phyloP scores from a whole-genome alignment of 345 rosid species.

The Acer yangbiense region DNA sequence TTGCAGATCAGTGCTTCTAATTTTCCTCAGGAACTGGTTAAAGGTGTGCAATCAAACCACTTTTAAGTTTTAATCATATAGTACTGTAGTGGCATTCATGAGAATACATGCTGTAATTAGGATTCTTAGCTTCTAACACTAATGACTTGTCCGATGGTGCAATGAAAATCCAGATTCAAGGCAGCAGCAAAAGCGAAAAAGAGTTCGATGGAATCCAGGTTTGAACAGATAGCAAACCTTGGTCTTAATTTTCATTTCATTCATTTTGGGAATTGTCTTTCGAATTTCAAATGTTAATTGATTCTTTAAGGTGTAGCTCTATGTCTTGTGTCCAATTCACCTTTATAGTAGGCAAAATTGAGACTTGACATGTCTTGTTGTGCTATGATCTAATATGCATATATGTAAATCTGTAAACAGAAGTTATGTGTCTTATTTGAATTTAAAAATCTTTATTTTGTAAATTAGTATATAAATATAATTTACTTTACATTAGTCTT shows the following conservation, averaged over 20 bases:
- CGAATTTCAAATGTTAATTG: background rate
- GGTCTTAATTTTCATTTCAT: background rate
- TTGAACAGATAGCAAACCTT: slow-evolving; percentile 14
- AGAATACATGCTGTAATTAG: background rate
- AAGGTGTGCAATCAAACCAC: slow-evolving; percentile 36
- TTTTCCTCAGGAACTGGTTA: slow-evolving; percentile 56
- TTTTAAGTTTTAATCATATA: slow-evolving; percentile 11
- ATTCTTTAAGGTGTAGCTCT: background rate
- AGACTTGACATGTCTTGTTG: background rate
- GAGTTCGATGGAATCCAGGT: slow-evolving; percentile 55
- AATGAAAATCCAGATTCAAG: slow-evolving; percentile 33
- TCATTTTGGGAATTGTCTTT: background rate
- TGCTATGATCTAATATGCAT: background rate
- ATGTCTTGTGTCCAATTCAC: background rate
- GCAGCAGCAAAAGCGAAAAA: slow-evolving; percentile 31
- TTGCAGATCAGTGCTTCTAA: slow-evolving; percentile 37
- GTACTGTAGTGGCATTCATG: background rate
- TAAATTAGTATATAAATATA: too few relatives aligned
- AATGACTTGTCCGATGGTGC: background rate
- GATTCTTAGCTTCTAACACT: background rate
- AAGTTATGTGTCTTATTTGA: background rate
- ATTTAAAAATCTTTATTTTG: background rate
- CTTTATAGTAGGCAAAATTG: background rate
- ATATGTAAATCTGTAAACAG: background rate
- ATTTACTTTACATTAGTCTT: background rate